Conservation (phyloP, 2,329 filamentous ascomycete species). For the Colletotrichum costaricense region DNA sequence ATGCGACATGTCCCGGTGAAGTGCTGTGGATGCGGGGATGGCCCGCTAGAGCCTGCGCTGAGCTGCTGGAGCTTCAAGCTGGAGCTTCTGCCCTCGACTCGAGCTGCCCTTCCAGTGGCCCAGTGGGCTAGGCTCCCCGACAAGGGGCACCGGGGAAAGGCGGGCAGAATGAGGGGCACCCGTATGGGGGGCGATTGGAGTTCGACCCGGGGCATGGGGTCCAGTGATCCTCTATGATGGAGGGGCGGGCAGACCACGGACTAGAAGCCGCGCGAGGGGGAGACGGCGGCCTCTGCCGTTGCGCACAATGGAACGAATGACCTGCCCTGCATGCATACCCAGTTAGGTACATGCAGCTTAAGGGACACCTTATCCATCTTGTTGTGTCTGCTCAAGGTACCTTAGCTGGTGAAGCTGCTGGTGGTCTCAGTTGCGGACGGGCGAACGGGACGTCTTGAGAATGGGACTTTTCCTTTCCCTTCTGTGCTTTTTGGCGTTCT, state of each 20-base stretch:
- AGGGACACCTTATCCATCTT: background rate
- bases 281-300: background rate
- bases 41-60: background rate
- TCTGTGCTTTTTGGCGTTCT: background rate
- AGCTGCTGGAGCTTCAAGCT: background rate
- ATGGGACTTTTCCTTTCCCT: conserved; percentile 3
- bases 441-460: conserved; percentile 11
- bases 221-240: background rate
- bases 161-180: conserved; percentile 35
- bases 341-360: background rate
- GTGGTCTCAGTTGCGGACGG: background rate
- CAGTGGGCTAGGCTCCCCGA: background rate
- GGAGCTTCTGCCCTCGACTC: background rate
- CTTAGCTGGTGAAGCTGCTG: background rate
- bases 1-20: conserved; percentile 20
- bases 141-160: conserved; percentile 31
- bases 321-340: conserved; percentile 15
- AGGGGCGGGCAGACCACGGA: conserved; percentile 15
- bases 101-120: background rate
- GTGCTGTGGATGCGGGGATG: conserved; percentile 31
- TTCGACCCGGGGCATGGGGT: conserved; percentile 8
- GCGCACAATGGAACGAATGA: background rate
- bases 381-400: background rate
- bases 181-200: conserved; percentile 19
- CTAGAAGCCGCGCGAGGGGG: background rate